A percentile compares a stretch with the other conserved stretches of the same genome.
Evolutionary conservation across 2,329 filamentous ascomycete genomes (phyloP).

Genomic region (Macroventuria anomochaeta): DNA sequence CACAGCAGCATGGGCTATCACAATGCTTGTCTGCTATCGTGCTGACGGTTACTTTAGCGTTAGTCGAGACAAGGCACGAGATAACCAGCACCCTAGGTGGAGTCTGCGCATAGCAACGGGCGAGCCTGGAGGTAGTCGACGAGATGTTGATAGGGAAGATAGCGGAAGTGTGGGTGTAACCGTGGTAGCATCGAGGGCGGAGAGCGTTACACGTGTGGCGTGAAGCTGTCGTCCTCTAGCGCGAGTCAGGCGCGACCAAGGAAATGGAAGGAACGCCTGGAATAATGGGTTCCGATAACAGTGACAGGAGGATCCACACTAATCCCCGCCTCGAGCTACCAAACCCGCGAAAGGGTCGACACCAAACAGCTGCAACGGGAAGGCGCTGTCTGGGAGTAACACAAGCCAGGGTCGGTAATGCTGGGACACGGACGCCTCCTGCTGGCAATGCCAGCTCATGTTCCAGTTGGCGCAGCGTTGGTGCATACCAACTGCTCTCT

Average conservation of each 20-base stretch:
- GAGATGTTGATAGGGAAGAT: constrained; percentile 13
- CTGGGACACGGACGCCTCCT: not conserved
- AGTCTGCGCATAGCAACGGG: constrained; percentile 7
- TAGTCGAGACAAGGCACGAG: constrained; percentile 13
- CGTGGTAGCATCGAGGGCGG: constrained; percentile 37
- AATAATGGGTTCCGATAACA: constrained; percentile 7
- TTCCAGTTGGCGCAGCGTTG: constrained; percentile 10
- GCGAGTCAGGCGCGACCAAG: constrained; percentile 22
- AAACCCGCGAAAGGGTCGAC: not conserved
- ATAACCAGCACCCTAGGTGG: not conserved
- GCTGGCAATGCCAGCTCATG: constrained; percentile 6
- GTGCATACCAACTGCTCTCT: constrained; percentile 11
- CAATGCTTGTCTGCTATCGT: constrained; percentile 2
- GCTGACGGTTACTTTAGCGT: constrained; percentile 10
- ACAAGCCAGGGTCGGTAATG: constrained; percentile 1
- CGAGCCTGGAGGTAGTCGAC: constrained; percentile 5
- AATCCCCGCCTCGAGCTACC: constrained; percentile 9
- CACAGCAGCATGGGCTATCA: constrained; percentile 35
- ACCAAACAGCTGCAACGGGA: constrained; percentile 12
- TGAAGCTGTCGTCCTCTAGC: constrained; percentile 14
- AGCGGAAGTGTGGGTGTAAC: constrained; percentile 18
- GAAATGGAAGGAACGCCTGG: constrained; percentile 14
- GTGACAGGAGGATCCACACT: constrained; percentile 1
- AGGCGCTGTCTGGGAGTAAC: not conserved
- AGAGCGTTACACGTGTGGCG: constrained; percentile 39